These are phyloP conservation scores for Apiospora koreana DNA, from an alignment of 2,329 filamentous ascomycete species.

Conservation along the genomic window DNA sequence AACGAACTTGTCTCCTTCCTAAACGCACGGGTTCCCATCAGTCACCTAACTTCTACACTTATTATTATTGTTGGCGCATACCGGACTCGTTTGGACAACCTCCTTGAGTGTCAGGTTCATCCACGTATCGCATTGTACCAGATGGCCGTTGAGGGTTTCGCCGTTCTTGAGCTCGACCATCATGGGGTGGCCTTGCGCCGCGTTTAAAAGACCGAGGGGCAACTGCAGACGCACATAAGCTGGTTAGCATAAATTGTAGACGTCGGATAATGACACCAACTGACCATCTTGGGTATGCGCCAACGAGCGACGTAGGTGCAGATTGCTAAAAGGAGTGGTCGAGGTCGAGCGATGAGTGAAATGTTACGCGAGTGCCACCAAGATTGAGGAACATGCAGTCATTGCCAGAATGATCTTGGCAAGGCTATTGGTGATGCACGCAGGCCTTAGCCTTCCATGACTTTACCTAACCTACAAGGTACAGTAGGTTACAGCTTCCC, in stretches of 20 bases:
- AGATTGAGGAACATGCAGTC: neutral
- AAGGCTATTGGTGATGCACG: slow-evolving; percentile 7
- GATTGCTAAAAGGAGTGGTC: slow-evolving; percentile 10
- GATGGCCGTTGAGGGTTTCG: slow-evolving; percentile 90
- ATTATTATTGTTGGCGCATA: slow-evolving; percentile 36
- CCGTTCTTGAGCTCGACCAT: slow-evolving; percentile 59
- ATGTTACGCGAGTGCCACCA: neutral
- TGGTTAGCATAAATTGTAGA: neutral
- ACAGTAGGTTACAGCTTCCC: neutral
- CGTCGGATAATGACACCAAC: neutral
- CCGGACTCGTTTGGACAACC: slow-evolving; percentile 91
- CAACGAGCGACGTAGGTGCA: neutral
- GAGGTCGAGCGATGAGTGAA: slow-evolving; percentile 8
- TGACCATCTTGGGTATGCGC: slow-evolving; percentile 11
- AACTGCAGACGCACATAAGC: slow-evolving; percentile 44
- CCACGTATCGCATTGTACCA: slow-evolving; percentile 98
- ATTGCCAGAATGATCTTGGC: neutral
- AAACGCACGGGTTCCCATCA: slow-evolving; percentile 9
- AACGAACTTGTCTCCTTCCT: slow-evolving; percentile 93
- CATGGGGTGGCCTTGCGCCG: slow-evolving; percentile 93
- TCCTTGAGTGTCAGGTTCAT: slow-evolving; percentile 99
- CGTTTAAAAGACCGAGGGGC: slow-evolving; percentile 82
- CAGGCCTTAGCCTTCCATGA: slow-evolving; percentile 1
- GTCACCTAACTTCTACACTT: neutral
- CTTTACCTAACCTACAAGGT: neutral